These are phyloP conservation scores for Musa troglodytarum DNA, from an alignment of 176 grass and related monocot species.

Conservation along the genomic window DNA sequence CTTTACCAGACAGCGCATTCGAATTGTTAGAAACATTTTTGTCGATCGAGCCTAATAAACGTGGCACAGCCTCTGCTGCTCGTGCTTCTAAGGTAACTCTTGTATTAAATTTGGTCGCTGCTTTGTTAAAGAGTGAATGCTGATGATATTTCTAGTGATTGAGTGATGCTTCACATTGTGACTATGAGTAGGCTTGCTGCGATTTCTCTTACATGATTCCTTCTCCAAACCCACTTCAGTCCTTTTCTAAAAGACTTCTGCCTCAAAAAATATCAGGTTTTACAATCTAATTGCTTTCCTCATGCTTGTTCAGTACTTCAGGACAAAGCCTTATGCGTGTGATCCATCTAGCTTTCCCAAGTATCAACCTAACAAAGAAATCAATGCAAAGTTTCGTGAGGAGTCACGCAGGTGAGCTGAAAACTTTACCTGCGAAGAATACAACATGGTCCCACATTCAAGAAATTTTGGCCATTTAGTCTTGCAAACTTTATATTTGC, in stretches of 20 bases:
- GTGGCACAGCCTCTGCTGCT: conserved; percentile 51
- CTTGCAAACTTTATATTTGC: too few relatives aligned
- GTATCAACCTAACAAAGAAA: conserved; percentile 22
- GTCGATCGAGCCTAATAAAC: conserved; percentile 45
- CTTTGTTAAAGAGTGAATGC: too few relatives aligned
- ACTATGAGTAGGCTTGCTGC: too few relatives aligned
- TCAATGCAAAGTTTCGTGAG: conserved; percentile 62
- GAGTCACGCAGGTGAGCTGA: neutral
- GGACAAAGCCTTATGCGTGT: conserved; percentile 44
- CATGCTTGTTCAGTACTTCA: conserved; percentile 46
- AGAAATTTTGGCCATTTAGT: too few relatives aligned
- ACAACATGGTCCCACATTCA: neutral
- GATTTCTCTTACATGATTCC: too few relatives aligned
- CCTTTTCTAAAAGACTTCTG: neutral
- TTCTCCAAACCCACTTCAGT: conserved; percentile 1
- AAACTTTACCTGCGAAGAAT: too few relatives aligned
- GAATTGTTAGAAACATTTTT: conserved; percentile 42
- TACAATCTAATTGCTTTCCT: neutral
- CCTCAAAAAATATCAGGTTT: neutral
- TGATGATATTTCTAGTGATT: too few relatives aligned
- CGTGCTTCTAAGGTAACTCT: conserved; percentile 32
- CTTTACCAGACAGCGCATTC: conserved; percentile 32
- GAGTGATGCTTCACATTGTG: too few relatives aligned
- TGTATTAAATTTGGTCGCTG: too few relatives aligned
- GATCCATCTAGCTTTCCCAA: conserved; percentile 55